Conservation (phyloP, 2,329 filamentous ascomycete genomes). For the Penicillium vulpinum region DNA sequence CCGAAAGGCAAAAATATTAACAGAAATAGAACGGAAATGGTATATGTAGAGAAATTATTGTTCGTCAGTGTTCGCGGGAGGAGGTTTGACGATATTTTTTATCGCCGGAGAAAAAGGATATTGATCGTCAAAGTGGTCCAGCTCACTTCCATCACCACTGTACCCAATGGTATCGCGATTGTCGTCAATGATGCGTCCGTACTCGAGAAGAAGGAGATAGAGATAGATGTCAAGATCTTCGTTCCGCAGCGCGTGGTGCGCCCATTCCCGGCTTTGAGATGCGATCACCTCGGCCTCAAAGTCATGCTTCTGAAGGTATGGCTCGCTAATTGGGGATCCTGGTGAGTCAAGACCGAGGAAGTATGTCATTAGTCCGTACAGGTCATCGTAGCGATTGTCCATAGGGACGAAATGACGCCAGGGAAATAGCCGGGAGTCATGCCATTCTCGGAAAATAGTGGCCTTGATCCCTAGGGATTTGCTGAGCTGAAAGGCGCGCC, state of each 20-base stretch:
- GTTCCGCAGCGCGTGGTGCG: slow-evolving; percentile 37
- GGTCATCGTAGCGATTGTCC: slow-evolving; percentile 53
- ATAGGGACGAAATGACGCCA: slow-evolving; percentile 57
- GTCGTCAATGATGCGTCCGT: slow-evolving; percentile 65
- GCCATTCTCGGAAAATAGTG: slow-evolving; percentile 57
- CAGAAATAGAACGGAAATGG: neutral
- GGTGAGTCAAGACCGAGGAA: slow-evolving; percentile 46
- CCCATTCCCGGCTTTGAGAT: slow-evolving; percentile 39
- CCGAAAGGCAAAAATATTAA: neutral
- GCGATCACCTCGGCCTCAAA: slow-evolving; percentile 37
- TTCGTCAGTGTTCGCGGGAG: neutral
- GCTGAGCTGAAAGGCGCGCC: slow-evolving; percentile 47
- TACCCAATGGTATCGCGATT: slow-evolving; percentile 62
- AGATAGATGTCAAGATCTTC: slow-evolving; percentile 63
- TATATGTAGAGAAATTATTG: neutral
- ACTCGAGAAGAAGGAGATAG: slow-evolving; percentile 50
- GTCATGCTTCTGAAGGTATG: slow-evolving; percentile 34
- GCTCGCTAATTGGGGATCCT: slow-evolving; percentile 3
- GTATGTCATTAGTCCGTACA: slow-evolving; percentile 53
- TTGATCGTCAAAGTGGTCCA: slow-evolving; percentile 15
- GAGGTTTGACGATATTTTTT: slow-evolving; percentile 3
- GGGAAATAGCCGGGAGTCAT: slow-evolving; percentile 52
- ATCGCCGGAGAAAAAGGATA: slow-evolving; percentile 15
- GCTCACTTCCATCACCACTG: slow-evolving; percentile 33
- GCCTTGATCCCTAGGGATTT: slow-evolving; percentile 54